Conservation (phyloP, 1,139 yeast species). For the Geotrichum klebahnii region DNA sequence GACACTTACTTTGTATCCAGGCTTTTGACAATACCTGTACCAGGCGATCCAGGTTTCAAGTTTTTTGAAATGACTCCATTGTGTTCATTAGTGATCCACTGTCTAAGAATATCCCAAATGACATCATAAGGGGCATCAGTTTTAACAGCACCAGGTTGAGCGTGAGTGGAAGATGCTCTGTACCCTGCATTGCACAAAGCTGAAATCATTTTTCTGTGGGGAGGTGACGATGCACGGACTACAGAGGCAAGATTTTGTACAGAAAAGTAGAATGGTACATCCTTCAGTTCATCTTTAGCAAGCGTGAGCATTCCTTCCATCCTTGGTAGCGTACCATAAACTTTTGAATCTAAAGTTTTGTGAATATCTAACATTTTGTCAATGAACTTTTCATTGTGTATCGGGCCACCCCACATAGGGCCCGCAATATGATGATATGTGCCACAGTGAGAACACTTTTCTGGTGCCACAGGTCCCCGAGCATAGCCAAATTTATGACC, state of each 20-base stretch:
- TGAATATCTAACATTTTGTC: conserved; percentile 57
- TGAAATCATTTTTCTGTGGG: conserved; percentile 63
- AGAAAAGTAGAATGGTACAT: conserved; percentile 66
- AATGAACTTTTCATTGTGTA: conserved; percentile 68
- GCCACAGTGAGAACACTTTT: conserved; percentile 63
- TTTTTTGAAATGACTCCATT: conserved; percentile 41
- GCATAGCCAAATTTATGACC: conserved; percentile 52
- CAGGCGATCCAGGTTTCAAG: conserved; percentile 54
- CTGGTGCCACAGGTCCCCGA: conserved; percentile 53
- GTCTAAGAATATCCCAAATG: conserved; percentile 65
- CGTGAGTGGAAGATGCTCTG: conserved; percentile 79
- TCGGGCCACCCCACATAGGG: conserved; percentile 87
- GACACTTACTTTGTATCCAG: conserved; percentile 26
- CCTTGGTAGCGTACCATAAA: conserved; percentile 74
- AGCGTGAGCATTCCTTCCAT: conserved; percentile 88
- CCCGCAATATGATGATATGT: conserved; percentile 75
- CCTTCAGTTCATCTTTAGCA: conserved; percentile 63
- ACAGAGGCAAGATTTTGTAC: conserved; percentile 59
- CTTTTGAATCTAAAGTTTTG: conserved; percentile 45
- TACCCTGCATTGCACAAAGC: conserved; percentile 84
- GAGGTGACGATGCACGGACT: conserved; percentile 77
- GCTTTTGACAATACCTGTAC: conserved; percentile 55
- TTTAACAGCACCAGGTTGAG: conserved; percentile 77
- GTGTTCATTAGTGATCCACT: conserved; percentile 52
- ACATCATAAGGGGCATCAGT: conserved; percentile 84